These are phyloP conservation scores for Zygotorulaspora chibaensis DNA, from an alignment of 805 yeast genomes.

Conservation along the genomic window DNA sequence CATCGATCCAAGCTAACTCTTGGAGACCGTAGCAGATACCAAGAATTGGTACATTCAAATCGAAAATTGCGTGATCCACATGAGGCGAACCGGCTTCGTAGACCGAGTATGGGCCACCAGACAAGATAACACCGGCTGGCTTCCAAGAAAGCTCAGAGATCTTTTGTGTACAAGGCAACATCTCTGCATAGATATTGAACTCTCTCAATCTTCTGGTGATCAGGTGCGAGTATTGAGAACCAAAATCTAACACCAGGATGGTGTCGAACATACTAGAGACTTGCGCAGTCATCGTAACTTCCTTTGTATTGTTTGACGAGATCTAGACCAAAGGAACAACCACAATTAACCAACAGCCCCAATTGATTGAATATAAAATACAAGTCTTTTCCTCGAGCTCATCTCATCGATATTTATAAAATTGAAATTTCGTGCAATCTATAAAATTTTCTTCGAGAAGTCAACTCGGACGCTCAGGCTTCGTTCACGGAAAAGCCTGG, in stretches of 20 bases:
- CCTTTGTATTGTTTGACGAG: background rate
- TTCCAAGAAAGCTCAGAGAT: constrained; percentile 87
- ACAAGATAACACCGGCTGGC: constrained; percentile 92
- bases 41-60: constrained; percentile 86
- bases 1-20: constrained; percentile 97
- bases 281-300: constrained; percentile 36
- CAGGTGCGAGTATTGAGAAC: constrained; percentile 96
- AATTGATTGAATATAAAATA: background rate
- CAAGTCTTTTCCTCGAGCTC: background rate
- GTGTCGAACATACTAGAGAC: constrained; percentile 93
- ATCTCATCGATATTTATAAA: constrained; percentile 1
- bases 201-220: constrained; percentile 97
- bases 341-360: background rate
- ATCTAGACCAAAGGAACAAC: background rate
- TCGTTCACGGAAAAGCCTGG: background rate
- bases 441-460: background rate
- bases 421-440: background rate
- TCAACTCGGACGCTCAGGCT: background rate
- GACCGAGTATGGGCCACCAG: constrained; percentile 98
- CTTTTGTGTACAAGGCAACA: constrained; percentile 99
- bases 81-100: constrained; percentile 95
- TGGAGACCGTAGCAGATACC: constrained; percentile 99
- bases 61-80: constrained; percentile 90
- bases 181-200: constrained; percentile 96
- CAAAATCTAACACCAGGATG: constrained; percentile 94